phyloP scores from a whole-genome alignment of 1,284 basidiomycete species.

The Thecaphora thlaspeos region DNA sequence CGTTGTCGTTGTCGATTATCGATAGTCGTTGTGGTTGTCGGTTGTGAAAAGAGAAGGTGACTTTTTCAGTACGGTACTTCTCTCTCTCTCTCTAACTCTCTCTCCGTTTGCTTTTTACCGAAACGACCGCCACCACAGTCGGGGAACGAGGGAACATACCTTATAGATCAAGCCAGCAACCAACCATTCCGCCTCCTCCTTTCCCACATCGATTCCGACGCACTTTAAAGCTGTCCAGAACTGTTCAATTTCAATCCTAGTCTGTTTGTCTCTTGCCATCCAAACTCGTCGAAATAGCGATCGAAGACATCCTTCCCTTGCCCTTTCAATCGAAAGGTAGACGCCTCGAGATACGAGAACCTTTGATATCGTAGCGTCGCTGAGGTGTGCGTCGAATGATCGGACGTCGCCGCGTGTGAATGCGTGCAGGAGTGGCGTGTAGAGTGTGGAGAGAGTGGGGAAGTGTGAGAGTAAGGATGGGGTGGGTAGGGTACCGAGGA shows the following conservation, averaged over 20 bases:
- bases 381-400: slow-evolving; percentile 72
- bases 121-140: too few relatives aligned
- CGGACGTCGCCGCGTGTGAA: slow-evolving; percentile 75
- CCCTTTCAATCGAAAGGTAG: slow-evolving; percentile 81
- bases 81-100: too few relatives aligned
- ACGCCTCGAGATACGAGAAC: slow-evolving; percentile 77
- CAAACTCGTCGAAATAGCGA: slow-evolving; percentile 82
- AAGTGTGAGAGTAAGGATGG: slow-evolving; percentile 68
- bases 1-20: too few relatives aligned
- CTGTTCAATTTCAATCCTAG: slow-evolving; percentile 23
- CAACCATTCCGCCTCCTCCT: slow-evolving; percentile 87
- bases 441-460: slow-evolving; percentile 72
- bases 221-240: slow-evolving; percentile 32
- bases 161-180: slow-evolving; percentile 86
- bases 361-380: slow-evolving; percentile 61
- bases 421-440: slow-evolving; percentile 75
- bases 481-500: slow-evolving; percentile 80
- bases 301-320: slow-evolving; percentile 79
- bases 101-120: too few relatives aligned
- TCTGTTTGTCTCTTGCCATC: slow-evolving; percentile 56
- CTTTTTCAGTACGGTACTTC: too few relatives aligned
- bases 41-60: too few relatives aligned
- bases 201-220: slow-evolving; percentile 53
- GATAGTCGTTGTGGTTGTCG: too few relatives aligned
- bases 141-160: slow-evolving; percentile 35